Conservation (phyloP, 1,284 basidiomycete species). For the Peniophora sp. region DNA sequence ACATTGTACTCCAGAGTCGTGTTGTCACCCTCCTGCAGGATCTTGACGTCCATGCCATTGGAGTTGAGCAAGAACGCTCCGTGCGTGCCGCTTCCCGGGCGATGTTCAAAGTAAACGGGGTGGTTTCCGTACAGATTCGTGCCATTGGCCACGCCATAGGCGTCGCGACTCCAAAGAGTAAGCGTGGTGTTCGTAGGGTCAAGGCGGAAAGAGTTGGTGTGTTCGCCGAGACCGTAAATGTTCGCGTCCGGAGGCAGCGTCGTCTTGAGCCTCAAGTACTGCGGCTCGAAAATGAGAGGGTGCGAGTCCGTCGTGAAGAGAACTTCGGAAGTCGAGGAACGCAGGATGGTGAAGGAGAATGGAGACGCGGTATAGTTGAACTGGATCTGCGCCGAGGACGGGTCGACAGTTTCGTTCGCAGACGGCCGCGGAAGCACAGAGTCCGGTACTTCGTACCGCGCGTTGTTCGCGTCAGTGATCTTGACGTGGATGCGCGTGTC, state of each 20-base stretch:
- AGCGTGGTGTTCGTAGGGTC: slow-evolving; percentile 53
- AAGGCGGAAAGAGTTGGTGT: slow-evolving; percentile 60
- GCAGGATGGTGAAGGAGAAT: slow-evolving; percentile 66
- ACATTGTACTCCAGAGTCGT: slow-evolving; percentile 60
- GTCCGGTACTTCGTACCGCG: slow-evolving; percentile 66
- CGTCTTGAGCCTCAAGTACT: slow-evolving; percentile 68
- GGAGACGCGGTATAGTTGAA: slow-evolving; percentile 66
- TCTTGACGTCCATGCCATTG: slow-evolving; percentile 70
- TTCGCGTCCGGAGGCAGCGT: slow-evolving; percentile 49
- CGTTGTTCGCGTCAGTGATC: slow-evolving; percentile 48
- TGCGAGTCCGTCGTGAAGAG: slow-evolving; percentile 64
- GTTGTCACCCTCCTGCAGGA: slow-evolving; percentile 35
- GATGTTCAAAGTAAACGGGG: slow-evolving; percentile 64
- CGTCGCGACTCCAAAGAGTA: slow-evolving; percentile 64
- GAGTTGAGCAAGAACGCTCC: slow-evolving; percentile 63
- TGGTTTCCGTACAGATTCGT: slow-evolving; percentile 66
- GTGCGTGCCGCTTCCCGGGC: slow-evolving; percentile 49
- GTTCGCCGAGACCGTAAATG: slow-evolving; percentile 75
- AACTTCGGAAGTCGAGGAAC: slow-evolving; percentile 44
- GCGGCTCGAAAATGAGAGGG: slow-evolving; percentile 68
- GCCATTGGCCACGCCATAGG: slow-evolving; percentile 42
- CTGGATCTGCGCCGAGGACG: slow-evolving; percentile 32
- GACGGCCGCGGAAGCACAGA: slow-evolving; percentile 55
- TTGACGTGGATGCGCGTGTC: slow-evolving; percentile 65
- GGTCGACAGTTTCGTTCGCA: slow-evolving; percentile 18